Evolutionary conservation across 108 stramenopile genomes (phyloP), one percentile per base, ranked within the genome.

Genomic region (Pelagomonas calceolata): DNA sequence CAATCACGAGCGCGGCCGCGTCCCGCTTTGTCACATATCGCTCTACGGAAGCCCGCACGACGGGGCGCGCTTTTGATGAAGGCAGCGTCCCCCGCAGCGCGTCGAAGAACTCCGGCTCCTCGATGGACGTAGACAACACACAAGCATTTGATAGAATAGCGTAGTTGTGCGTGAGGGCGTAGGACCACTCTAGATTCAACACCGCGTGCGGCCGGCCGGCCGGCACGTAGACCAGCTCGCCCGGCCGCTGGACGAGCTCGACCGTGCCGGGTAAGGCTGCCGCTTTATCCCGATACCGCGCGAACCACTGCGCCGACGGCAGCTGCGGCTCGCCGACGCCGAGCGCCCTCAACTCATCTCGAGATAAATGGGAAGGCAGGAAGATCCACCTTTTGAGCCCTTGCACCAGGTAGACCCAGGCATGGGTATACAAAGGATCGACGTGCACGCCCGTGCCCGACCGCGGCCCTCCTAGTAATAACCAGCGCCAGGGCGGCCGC

Each of bases 141-240:
- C 51, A 60, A 4, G 21, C 26, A 4, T 17, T 17, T 26, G 51
- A 26, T 16, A 26, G 21, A 17, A 26, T 60, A 17, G 51, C 91
- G 66, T 90, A 92, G 73, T 92, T 92, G 65, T 92, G 90, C 30
- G 92, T 92, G 26, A 92, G 79, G 4, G 92, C 92, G 31, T 89
- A 87, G 0, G 89, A 86, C 34, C 80, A 67, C 70, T 89, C 86
- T 66, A 92, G 70, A 70, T 92, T 92, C 64, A 92, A 60, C 7
- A 92, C 92, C 66, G 89, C 71, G 75, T 93, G 92, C 0, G 88
- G 88, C 92, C 90, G 90, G 39, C 92, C 92, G 29, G 84, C 82
- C 16, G 90, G 92, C 31, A 91, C 90, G 73, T 82, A 92, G 14
- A 92, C 89, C 26, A 88, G 89, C 78, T 92, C 91, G 29, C 91